These are phyloP conservation scores for Dissophora globulifera DNA, from an alignment of 192 early-diverging fungal species.

Conservation along the genomic window DNA sequence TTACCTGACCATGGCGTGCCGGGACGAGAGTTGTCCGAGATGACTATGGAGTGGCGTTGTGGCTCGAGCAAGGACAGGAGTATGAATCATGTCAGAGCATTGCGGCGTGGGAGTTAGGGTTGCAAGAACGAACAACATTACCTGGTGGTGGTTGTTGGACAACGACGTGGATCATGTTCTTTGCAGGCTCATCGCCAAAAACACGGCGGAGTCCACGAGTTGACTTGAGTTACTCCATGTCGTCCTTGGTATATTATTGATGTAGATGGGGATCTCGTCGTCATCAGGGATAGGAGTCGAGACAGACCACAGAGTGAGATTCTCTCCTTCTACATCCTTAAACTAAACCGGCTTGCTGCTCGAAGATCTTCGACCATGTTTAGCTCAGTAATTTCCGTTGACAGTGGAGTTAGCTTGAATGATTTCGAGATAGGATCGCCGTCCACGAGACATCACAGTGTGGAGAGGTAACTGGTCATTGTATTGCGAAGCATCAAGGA, in stretches of 20 bases:
- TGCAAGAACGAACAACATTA: conserved; percentile 4
- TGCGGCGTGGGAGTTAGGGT: conserved; percentile 1
- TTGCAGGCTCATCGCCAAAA: conserved; percentile 6
- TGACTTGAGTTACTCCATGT: conserved; percentile 14
- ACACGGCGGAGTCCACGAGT: conserved; percentile 5
- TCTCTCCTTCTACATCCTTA: background rate
- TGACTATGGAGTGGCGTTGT: background rate
- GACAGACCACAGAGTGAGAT: conserved; percentile 4
- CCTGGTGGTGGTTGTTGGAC: conserved; percentile 6
- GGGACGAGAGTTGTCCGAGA: conserved; percentile 8
- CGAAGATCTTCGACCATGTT: conserved; percentile 4
- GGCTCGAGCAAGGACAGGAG: conserved; percentile 7
- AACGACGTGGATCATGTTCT: conserved; percentile 14
- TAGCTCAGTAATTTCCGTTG: background rate
- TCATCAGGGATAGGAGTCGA: conserved; percentile 13
- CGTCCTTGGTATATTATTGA: conserved; percentile 14
- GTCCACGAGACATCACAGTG: conserved; percentile 6
- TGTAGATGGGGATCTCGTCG: conserved; percentile 11
- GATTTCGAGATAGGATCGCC: conserved; percentile 6
- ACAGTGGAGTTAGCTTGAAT: conserved; percentile 12
- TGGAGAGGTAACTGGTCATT: background rate
- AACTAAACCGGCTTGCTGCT: conserved; percentile 6
- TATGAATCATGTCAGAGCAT: conserved; percentile 9
- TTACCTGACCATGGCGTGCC: conserved; percentile 3
- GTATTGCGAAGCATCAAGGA: background rate